Base-by-base conservation (phyloP, 805 yeast species). In the Hanseniaspora occidentalis region DNA sequence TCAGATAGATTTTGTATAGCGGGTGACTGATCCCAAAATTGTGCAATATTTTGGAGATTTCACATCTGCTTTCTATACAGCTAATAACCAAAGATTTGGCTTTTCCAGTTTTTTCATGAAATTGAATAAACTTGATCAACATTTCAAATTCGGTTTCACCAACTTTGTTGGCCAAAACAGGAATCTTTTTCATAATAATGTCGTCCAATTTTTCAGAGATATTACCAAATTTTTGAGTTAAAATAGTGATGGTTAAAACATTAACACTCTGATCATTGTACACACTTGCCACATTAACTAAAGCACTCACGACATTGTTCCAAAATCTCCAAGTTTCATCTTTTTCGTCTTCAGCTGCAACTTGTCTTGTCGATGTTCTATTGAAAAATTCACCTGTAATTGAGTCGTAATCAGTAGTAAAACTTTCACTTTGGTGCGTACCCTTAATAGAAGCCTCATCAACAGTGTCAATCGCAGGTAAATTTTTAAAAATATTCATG, bases 191-290 rank as follows among this genome's bases (percentile, higher is more conserved):
- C 21, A 84, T 60, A 31, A 84, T 69, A 23, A 70, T 55, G 2
- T 64, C 60, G 31, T 80, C 82, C 36, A 77, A 62, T 18, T 71
- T 70, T 13, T 72, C 61, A 16, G 77, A 70, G 16, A 65, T 62
- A 6, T 57, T 59, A 39, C 56, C 66, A 4, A 78, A 65, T 52
- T 86, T 88, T 55, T 88, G 96, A 11, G 84, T 75, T 42, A 92
- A 66, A 29, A 92, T 77, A 0, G 95, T 79, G 11, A 84, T 77
- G 0, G 94, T 78, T 47, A 92, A 67, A 3, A 82, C 77, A 14
- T 82, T 74, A 23, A 89, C 80, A 14, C 83, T 71, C 42, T 75
- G 77, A 47, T 82, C 92, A 35, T 73, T 69, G 50, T 83, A 80
- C 24, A 68, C 66, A 21, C 73, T 69, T 0, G 88, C 75, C 31